Conservation (phyloP, 2,329 filamentous ascomycete species). For the Apiospora aurea region DNA sequence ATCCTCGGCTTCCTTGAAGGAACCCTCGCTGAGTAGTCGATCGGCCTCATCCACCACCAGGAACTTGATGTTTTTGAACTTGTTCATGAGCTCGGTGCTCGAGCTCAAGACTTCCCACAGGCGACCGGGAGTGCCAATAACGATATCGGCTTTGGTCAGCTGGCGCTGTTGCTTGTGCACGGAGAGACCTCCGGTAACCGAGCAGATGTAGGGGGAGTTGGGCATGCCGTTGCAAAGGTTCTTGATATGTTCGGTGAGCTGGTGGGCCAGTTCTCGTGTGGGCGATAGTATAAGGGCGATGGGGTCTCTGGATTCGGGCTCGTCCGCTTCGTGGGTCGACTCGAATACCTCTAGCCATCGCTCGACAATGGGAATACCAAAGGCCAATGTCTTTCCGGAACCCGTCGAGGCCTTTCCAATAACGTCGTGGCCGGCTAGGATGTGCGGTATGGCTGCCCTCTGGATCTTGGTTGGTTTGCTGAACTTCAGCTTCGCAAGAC, state of each 20-base stretch:
- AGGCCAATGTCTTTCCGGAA: conserved; percentile 95
- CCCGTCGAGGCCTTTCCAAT: conserved; percentile 96
- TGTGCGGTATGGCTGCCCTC: conserved; percentile 77
- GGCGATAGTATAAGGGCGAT: conserved; percentile 86
- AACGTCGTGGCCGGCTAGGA: conserved; percentile 84
- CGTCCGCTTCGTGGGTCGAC: conserved; percentile 41
- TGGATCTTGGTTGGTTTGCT: conserved; percentile 84
- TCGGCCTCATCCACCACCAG: conserved; percentile 95
- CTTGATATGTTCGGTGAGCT: conserved; percentile 83
- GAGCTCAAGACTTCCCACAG: conserved; percentile 92
- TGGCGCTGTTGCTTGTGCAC: conserved; percentile 94
- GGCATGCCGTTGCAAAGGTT: conserved; percentile 71
- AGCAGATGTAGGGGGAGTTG: conserved; percentile 76
- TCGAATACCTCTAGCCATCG: conserved; percentile 67
- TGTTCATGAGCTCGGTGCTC: conserved; percentile 71
- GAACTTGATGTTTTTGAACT: conserved; percentile 78
- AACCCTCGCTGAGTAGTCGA: conserved; percentile 86
- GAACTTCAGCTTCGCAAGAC: conserved; percentile 83
- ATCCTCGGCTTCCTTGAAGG: conserved; percentile 93
- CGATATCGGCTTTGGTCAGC: conserved; percentile 83
- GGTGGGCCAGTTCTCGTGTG: conserved; percentile 91
- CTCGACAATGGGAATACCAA: conserved; percentile 92
- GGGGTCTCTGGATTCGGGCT: conserved; percentile 54
- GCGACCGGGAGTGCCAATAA: conserved; percentile 91
- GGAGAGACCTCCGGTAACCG: conserved; percentile 89